These are phyloP conservation scores for Aspergillus taichungensis DNA, from an alignment of 495 filamentous ascomycete species.

Conservation along the genomic window DNA sequence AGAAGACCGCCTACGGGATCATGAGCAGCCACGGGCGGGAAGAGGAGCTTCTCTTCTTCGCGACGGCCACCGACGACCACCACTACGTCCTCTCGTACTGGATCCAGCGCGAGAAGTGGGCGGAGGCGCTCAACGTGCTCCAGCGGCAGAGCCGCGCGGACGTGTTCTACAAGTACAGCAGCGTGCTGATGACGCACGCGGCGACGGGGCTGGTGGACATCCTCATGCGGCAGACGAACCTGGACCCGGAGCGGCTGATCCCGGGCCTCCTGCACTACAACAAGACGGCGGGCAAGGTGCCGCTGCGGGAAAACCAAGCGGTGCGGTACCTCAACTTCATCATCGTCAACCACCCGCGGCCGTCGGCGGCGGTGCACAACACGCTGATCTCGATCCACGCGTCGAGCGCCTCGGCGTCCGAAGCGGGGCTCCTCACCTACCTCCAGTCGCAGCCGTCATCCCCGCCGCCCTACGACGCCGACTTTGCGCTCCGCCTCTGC, in stretches of 20 bases:
- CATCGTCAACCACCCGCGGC: conserved; percentile 76
- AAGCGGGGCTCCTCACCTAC: conserved; percentile 77
- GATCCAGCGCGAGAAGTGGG: conserved; percentile 93
- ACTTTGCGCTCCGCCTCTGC: conserved; percentile 92
- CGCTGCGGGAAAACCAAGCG: conserved; percentile 73
- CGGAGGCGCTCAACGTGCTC: conserved; percentile 77
- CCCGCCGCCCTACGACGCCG: conserved; percentile 82
- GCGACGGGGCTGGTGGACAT: conserved; percentile 83
- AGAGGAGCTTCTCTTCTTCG: conserved; percentile 84
- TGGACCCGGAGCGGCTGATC: conserved; percentile 83
- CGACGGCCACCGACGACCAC: conserved; percentile 77
- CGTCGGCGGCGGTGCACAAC: conserved; percentile 90
- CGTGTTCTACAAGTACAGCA: conserved; percentile 92
- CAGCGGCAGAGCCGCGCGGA: conserved; percentile 86
- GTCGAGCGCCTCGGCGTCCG: conserved; percentile 70
- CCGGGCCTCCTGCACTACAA: conserved; percentile 92
- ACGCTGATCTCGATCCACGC: conserved; percentile 95
- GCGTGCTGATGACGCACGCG: conserved; percentile 86
- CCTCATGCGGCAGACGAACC: conserved; percentile 80
- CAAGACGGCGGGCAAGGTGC: conserved; percentile 41
- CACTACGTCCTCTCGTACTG: conserved; percentile 95
- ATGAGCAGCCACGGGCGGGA: conserved; percentile 93
- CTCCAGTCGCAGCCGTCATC: conserved; percentile 67
- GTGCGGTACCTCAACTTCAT: conserved; percentile 89
- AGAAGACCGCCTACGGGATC: conserved; percentile 87